phyloP scores from a whole-genome alignment of 768 basidiomycete species.

The Mycena alexandri region DNA sequence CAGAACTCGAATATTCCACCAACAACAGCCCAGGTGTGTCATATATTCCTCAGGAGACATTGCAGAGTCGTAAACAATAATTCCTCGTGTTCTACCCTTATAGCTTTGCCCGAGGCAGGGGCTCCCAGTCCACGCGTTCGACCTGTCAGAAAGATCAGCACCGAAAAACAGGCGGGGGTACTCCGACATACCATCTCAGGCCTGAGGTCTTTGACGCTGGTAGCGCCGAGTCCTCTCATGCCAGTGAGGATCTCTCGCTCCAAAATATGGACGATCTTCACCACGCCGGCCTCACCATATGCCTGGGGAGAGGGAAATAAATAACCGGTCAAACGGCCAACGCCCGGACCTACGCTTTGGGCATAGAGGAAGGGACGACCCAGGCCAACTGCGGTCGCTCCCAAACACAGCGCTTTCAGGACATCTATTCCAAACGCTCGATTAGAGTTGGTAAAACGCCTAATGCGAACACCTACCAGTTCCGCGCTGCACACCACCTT shows the following conservation, averaged over 20 bases:
- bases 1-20: conserved; percentile 48
- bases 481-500: conserved; percentile 77
- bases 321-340: neutral
- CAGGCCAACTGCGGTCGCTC: conserved; percentile 88
- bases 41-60: neutral
- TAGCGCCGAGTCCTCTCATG: conserved; percentile 83
- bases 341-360: conserved; percentile 69
- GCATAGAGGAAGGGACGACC: conserved; percentile 91
- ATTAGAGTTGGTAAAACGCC: neutral
- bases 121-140: conserved; percentile 78
- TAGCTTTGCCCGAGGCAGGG: conserved; percentile 43
- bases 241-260: conserved; percentile 82
- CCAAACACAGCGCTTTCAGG: conserved; percentile 90
- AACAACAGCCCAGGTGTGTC: conserved; percentile 7
- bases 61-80: neutral
- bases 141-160: conserved; percentile 52
- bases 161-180: neutral
- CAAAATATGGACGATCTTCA: conserved; percentile 74
- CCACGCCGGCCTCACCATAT: conserved; percentile 79
- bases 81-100: neutral
- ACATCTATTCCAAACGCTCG: conserved; percentile 63
- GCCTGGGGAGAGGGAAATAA: conserved; percentile 59
- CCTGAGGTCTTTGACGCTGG: conserved; percentile 70
- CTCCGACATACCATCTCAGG: conserved; percentile 75
- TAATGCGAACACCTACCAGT: conserved; percentile 64